Evolutionary conservation across 73 alveolate genomes (phyloP).

Genomic region (Effrenium voratum): DNA sequence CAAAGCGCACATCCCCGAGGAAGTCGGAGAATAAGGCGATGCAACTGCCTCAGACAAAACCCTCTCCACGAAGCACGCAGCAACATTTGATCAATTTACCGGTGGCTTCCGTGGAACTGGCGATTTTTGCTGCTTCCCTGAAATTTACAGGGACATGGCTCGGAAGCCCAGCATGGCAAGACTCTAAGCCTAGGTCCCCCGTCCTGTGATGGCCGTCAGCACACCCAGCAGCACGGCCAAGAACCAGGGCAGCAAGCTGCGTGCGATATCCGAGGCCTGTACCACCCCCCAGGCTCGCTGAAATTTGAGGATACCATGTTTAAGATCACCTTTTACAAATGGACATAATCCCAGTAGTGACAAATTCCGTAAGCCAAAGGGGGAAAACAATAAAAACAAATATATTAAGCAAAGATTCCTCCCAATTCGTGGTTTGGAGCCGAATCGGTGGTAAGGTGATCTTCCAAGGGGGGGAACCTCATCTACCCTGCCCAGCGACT

Average conservation of each 20-base stretch:
- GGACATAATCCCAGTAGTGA: neutral
- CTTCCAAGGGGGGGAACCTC: neutral
- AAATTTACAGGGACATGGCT: too few species aligned
- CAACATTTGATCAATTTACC: too few species aligned
- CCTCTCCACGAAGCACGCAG: too few species aligned
- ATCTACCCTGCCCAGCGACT: neutral
- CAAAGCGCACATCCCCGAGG: conserved; percentile 75
- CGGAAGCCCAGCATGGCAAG: too few species aligned
- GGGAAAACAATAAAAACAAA: neutral
- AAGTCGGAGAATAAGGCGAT: conserved; percentile 71
- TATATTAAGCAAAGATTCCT: too few species aligned
- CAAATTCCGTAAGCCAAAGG: neutral
- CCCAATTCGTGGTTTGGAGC: too few species aligned
- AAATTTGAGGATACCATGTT: neutral
- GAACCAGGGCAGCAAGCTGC: conserved; percentile 76
- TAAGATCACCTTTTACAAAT: neutral
- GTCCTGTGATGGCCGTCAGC: conserved; percentile 82
- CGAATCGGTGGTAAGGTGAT: too few species aligned
- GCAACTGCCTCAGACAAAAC: conserved; percentile 2
- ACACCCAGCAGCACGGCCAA: conserved; percentile 64
- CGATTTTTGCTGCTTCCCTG: too few species aligned
- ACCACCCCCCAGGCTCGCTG: too few species aligned
- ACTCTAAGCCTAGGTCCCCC: too few species aligned
- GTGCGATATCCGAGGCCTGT: conserved; percentile 44
- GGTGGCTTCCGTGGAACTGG: too few species aligned